Evolutionary conservation across 148 eudicot genomes (phyloP), one percentile per base, ranked within the genome.

Genomic region (Silene latifolia): DNA sequence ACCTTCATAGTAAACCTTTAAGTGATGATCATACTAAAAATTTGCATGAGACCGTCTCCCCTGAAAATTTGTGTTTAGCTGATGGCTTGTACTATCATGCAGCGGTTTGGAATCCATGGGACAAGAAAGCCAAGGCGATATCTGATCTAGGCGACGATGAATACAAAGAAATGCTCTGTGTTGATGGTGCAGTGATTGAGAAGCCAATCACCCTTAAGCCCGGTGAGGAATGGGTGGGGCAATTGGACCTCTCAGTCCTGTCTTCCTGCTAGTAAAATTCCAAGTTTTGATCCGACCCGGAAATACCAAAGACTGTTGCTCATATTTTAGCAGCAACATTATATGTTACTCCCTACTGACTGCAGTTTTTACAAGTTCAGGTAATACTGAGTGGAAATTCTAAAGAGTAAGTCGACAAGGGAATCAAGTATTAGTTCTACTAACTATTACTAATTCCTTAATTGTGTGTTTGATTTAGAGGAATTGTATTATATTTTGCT

Each of bases 61-160:
- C 7, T 48, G 54, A 48, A 12, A 48, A 48, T 48, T 48, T 10
- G 4, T 48, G 54, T 48, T 48, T 57, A 13, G 32, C 54, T 63
- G 21, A 71, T 35, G 47, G 9, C 13, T 39, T 35, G 57, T 64
- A 14, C 13, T 46, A 66, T 7, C 8, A 15, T 27, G 19, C 86
- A 92, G 96, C 89, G 75, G 98, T 92, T 17, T 92, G 98, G 98
- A 92, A 92, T 82, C 98, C 98, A 24, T 92, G 98, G 98, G 98
- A 92, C 78, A 92, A 85, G 80, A 92, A 86, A 69, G 77, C 91
- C 1, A 88, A 85, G 80, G 82, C 87, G 20, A 74, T 92, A 75
- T 1, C 76, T 54, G 96, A 92, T 76, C 80, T 92, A 1, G 96
- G 88, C 0, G 96, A 90, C 23, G 98, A 89, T 8, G 98, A 92